These are phyloP conservation scores for Aspergillus sp. DNA, from an alignment of 2,329 filamentous ascomycete species.

Conservation along the genomic window DNA sequence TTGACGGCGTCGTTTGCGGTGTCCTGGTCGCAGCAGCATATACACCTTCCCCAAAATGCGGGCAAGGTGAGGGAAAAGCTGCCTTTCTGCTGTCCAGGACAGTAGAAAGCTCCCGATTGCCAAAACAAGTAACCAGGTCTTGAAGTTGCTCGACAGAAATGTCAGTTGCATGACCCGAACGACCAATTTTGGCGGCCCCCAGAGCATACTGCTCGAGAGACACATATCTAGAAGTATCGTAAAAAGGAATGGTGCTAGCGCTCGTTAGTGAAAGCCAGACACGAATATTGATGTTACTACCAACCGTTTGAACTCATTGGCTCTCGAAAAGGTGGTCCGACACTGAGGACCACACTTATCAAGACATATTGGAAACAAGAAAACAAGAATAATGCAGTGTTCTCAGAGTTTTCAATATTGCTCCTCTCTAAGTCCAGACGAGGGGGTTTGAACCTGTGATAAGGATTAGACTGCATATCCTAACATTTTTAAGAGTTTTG, in stretches of 20 bases:
- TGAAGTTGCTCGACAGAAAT: constrained; percentile 64
- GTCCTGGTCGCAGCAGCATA: constrained; percentile 48
- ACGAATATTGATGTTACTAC: constrained; percentile 25
- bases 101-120: constrained; percentile 62
- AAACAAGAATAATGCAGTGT: constrained; percentile 80
- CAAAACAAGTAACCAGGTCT: constrained; percentile 62
- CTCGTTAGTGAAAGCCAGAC: not conserved
- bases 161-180: constrained; percentile 78
- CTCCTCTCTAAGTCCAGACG: constrained; percentile 68
- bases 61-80: constrained; percentile 63
- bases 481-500: not conserved
- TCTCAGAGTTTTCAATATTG: constrained; percentile 86
- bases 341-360: constrained; percentile 78
- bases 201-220: constrained; percentile 72
- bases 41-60: constrained; percentile 59
- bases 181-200: constrained; percentile 64
- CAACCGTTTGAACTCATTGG: constrained; percentile 70
- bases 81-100: constrained; percentile 66
- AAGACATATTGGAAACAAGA: constrained; percentile 95
- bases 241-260: constrained; percentile 69
- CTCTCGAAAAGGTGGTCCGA: constrained; percentile 85
- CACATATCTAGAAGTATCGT: constrained; percentile 64
- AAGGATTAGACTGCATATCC: constrained; percentile 10
- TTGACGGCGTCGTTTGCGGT: constrained; percentile 71
- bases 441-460: constrained; percentile 66